These are phyloP conservation scores for Tilletia walkeri DNA, from an alignment of 1,284 basidiomycete species.

Conservation along the genomic window DNA sequence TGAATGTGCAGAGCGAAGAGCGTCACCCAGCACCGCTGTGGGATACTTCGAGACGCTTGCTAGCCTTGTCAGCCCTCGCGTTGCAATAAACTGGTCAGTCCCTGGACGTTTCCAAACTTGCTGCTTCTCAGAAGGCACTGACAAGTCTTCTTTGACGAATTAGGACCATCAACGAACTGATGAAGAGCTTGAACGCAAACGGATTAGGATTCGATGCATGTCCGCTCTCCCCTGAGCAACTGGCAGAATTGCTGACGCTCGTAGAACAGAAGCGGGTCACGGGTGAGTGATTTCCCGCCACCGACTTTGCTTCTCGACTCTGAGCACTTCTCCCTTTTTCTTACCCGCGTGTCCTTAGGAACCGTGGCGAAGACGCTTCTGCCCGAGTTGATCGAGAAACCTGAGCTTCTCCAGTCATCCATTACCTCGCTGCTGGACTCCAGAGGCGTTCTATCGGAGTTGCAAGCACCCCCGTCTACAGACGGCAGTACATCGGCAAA, in stretches of 20 bases:
- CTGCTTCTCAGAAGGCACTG: no score
- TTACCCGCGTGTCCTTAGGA: neutral
- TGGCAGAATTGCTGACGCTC: slow-evolving; percentile 76
- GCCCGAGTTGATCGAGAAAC: slow-evolving; percentile 31
- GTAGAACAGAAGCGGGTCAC: slow-evolving; percentile 70
- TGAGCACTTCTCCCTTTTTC: neutral
- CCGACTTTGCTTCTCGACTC: neutral
- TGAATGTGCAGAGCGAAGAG: slow-evolving; percentile 45
- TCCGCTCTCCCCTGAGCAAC: slow-evolving; percentile 59
- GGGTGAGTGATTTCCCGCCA: neutral
- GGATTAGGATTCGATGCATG: slow-evolving; percentile 34
- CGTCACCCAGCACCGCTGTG: slow-evolving; percentile 60
- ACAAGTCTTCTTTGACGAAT: neutral
- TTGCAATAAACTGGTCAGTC: slow-evolving; percentile 78
- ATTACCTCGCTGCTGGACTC: slow-evolving; percentile 24
- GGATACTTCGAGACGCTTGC: slow-evolving; percentile 74
- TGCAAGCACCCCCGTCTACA: no score
- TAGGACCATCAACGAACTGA: slow-evolving; percentile 44
- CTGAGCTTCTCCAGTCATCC: neutral
- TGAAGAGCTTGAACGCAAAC: slow-evolving; percentile 39
- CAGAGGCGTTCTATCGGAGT: slow-evolving; percentile 26
- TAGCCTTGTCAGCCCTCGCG: slow-evolving; percentile 35
- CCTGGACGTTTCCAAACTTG: neutral
- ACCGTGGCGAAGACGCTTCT: slow-evolving; percentile 54
- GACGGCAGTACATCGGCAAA: neutral